These are phyloP conservation scores for Canna indica DNA, from an alignment of 176 grass and related monocot genomes.

Conservation along the genomic window DNA sequence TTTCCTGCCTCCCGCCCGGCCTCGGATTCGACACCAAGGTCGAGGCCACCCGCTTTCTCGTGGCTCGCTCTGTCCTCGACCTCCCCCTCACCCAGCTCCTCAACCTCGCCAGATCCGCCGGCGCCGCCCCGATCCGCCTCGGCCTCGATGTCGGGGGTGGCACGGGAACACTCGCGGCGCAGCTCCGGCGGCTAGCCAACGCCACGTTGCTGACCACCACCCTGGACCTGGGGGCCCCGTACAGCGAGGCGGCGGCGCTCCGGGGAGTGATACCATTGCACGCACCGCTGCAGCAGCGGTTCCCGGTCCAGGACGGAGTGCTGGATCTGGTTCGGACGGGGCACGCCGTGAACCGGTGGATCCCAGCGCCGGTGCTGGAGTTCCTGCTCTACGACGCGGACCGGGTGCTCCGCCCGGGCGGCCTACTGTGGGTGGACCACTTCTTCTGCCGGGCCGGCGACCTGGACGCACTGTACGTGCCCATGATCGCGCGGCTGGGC, in stretches of 20 bases:
- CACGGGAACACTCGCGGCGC: conserved; percentile 59
- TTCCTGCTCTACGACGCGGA: conserved; percentile 90
- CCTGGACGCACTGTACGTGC: conserved; percentile 43
- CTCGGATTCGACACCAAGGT: conserved; percentile 41
- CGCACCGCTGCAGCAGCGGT: conserved; percentile 78
- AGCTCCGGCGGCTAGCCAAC: conserved; percentile 57
- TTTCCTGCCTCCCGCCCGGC: conserved; percentile 27
- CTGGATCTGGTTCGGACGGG: conserved; percentile 80
- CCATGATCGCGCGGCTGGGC: conserved; percentile 43
- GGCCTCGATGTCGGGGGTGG: conserved; percentile 78
- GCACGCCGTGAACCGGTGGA: conserved; percentile 94
- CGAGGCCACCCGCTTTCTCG: conserved; percentile 49
- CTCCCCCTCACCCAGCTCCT: conserved; percentile 79
- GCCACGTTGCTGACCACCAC: conserved; percentile 77
- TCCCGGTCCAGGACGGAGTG: conserved; percentile 59
- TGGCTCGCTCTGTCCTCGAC: conserved; percentile 40
- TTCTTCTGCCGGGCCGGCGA: conserved; percentile 69
- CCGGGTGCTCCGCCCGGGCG: conserved; percentile 61
- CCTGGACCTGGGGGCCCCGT: conserved; percentile 70
- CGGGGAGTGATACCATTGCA: conserved; percentile 70
- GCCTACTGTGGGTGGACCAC: conserved; percentile 80
- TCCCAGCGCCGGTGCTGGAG: conserved; percentile 60
- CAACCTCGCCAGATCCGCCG: conserved; percentile 47
- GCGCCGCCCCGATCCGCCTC: conserved; percentile 66
- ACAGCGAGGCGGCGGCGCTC: conserved; percentile 67